Evolutionary conservation across 305 asterid genomes (phyloP), one percentile per base, ranked within the genome.

Genomic region (Fraxinus ornus): DNA sequence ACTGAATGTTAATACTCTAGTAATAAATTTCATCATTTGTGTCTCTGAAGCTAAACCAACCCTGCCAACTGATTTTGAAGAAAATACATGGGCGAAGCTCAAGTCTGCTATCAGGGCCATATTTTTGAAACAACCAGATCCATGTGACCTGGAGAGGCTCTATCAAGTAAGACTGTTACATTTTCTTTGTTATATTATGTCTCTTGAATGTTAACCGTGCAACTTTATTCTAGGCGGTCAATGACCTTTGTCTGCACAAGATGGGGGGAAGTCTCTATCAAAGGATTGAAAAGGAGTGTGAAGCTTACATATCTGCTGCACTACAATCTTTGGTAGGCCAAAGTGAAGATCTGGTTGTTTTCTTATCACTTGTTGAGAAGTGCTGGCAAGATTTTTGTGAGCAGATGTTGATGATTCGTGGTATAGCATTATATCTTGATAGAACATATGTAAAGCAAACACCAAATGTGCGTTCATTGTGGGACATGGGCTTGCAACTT

Each of bases 401-500:
- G 85, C 98, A 97, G 90, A 93, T 97, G 98, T 90, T 88, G 81
- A 82, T 84, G 85, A 86, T 85, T 37, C 89, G 89, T 35, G 87
- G 89, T 81, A 87, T 87, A 81, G 90, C 91, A 77, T 85, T 90
- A 77, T 85, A 66, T 87, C 88, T 83, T 73, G 90, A 86, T 77
- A 79, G 88, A 74, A 86, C 90, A 64, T 90, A 88, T 57, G 89
- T 88, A 62, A 88, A 90, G 82, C 90, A 88, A 80, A 90, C 97
- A 44, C 90, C 97, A 28, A 91, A 88, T 86, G 98, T 93, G 52
- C 90, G 91, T 64, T 97, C 99, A 70, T 80, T 97, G 79, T 97
- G 99, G 99, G 99, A 97, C 89, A 97, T 93, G 98, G 99, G 99
- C 74, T 90, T 97, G 93, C 98, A 92, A 85, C 98, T 96, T 88